These are phyloP conservation scores for Yarrowia osloensis DNA, from an alignment of 805 yeast species.

Conservation along the genomic window DNA sequence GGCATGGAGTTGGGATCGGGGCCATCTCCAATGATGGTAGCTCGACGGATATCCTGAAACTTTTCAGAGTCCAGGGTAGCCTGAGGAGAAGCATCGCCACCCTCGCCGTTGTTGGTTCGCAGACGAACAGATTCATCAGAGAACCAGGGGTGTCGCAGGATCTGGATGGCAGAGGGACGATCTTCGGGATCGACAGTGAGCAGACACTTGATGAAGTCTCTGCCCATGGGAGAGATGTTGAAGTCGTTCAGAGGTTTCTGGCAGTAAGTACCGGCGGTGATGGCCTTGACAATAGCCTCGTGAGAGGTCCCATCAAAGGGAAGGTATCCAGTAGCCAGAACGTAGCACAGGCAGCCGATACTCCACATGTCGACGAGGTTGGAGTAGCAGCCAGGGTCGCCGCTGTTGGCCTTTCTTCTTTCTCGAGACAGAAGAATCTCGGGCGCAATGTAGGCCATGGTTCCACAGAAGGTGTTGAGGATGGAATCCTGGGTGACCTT, in stretches of 20 bases:
- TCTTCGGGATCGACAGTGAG: constrained; percentile 74
- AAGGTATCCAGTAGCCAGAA: constrained; percentile 84
- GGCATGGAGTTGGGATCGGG: constrained; percentile 13
- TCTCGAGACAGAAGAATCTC: constrained; percentile 63
- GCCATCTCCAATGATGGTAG: constrained; percentile 13
- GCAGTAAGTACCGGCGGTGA: constrained; percentile 76
- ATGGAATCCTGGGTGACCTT: constrained; percentile 83
- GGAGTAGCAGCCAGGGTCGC: constrained; percentile 56
- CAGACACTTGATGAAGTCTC: constrained; percentile 68
- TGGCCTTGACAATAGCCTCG: constrained; percentile 75
- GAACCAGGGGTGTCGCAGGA: constrained; percentile 77
- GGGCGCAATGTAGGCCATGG: constrained; percentile 95
- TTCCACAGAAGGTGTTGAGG: constrained; percentile 97
- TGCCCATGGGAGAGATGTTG: constrained; percentile 65
- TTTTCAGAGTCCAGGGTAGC: background rate
- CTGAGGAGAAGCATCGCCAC: background rate
- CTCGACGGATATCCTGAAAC: constrained; percentile 5
- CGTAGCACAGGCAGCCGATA: constrained; percentile 90
- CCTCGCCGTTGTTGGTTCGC: background rate
- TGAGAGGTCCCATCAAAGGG: constrained; percentile 96
- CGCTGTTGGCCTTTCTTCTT: constrained; percentile 32
- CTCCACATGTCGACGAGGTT: constrained; percentile 97
- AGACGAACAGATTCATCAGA: constrained; percentile 1
- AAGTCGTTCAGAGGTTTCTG: constrained; percentile 59
- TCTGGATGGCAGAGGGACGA: constrained; percentile 73